Conservation (phyloP, 345 rosid species). For the Eucalyptus guilfoylei region DNA sequence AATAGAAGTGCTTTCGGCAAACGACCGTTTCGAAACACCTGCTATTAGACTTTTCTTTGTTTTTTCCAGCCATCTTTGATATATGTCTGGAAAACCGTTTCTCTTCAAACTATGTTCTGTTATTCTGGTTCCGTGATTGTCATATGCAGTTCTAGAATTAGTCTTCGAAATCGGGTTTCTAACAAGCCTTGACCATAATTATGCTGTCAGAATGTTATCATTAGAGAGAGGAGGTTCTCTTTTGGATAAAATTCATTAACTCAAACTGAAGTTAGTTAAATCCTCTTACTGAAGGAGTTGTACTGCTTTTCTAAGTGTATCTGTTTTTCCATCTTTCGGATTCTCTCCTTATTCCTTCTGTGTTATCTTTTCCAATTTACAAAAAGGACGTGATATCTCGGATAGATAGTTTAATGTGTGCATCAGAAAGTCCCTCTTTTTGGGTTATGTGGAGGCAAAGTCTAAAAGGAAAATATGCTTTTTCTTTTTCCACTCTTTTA, state of each 20-base stretch:
- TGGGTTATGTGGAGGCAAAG: no score
- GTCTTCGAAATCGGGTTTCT: neutral
- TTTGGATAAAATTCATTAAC: neutral
- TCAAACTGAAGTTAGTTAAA: neutral
- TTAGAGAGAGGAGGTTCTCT: neutral
- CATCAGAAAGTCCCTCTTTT: no score
- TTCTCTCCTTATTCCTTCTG: neutral
- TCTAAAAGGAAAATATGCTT: no score
- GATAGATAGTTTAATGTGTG: no score
- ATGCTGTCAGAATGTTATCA: neutral
- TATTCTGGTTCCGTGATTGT: neutral
- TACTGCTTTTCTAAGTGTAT: neutral
- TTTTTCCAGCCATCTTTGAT: neutral
- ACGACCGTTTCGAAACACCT: neutral
- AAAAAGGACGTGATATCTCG: no score
- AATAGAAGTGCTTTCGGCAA: neutral
- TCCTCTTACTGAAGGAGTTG: neutral
- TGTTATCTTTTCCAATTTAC: neutral
- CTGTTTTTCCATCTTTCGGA: neutral
- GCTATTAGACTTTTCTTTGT: neutral
- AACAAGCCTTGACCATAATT: neutral
- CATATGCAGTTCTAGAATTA: neutral
- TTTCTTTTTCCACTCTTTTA: neutral
- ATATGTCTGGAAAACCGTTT: neutral
- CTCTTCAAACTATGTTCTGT: neutral